Base-by-base conservation (phyloP, 1,284 basidiomycete species). In the Papiliotrema terrestris region DNA sequence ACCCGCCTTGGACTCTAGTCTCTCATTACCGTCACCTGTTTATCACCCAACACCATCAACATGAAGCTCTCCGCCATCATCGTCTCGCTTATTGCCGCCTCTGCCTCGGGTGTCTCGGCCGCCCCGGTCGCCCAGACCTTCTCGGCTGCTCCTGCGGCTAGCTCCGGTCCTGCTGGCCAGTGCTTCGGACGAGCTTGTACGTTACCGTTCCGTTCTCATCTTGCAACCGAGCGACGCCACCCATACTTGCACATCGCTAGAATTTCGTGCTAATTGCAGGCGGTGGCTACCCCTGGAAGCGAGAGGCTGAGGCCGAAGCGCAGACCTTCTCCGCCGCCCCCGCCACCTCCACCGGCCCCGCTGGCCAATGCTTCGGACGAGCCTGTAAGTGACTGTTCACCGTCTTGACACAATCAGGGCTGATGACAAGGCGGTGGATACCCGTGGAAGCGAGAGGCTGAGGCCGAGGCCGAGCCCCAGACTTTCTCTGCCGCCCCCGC, bases 401-500 rank as follows among this genome's bases (percentile, higher is more conserved):
- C 11, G 29, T 32, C 29, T 32, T 32, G 29, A 6, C 29, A 6
- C 6, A 11, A 32, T 11, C 11, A 6, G 29, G 5, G 29, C 29
- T 32, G 29, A 32, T 32, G 29, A 20, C 39, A 14, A 38, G 48
- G 48, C 22, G 50, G 50, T 44, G 38, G 22, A 9, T 44, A 22
- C 50, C 50, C 50, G 22, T 51, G 50, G 50, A 51, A 51, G 56
- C 51, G 54, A 13, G 56, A 61, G 36, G 59, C 48, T 25, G 59
- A 61, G 43, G 52, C 56, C 48, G 59, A 55, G 49, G 56, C 58
- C 44, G 45, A 52, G 42, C 42, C 55, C 42, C 29, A 32, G 29
- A 32, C 29, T 11, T 32, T 32, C 29, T 32, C 29, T 32, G 42
- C 39, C 36, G 11, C 51, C 20, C 45, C 22, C n/a, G n/a, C 53